Conservation (phyloP, 148 eudicot genomes). For the Rhododendron williamsianum region DNA sequence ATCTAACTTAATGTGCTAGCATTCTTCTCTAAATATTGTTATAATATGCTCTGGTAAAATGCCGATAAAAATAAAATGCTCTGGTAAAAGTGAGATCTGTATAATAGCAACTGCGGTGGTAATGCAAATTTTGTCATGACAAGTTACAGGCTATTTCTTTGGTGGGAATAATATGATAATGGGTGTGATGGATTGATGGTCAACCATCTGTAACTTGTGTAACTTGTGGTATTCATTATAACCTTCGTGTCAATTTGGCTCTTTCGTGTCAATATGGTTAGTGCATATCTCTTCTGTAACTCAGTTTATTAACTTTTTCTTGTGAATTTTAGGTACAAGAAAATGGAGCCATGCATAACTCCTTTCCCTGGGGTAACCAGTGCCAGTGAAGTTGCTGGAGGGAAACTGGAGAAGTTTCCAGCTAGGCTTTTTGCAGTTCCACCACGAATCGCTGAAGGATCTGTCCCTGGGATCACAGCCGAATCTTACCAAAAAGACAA, state of each 20-base stretch:
- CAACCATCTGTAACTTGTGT: background rate
- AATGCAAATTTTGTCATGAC: background rate
- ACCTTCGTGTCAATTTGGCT: background rate
- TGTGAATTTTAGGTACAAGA: slow-evolving; percentile 21
- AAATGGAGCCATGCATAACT: slow-evolving; percentile 28
- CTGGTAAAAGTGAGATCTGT: background rate
- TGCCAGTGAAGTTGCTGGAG: slow-evolving; percentile 9
- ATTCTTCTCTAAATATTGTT: background rate
- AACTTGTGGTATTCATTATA: background rate
- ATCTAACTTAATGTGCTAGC: background rate
- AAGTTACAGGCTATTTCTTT: background rate
- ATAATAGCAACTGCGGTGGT: background rate
- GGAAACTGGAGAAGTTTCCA: slow-evolving; percentile 30
- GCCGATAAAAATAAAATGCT: too few species aligned
- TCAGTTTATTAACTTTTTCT: background rate
- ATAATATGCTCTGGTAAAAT: background rate
- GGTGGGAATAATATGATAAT: background rate
- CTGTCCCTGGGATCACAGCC: slow-evolving; percentile 28
- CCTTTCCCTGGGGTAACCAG: slow-evolving; percentile 13
- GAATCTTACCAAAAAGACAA: slow-evolving; percentile 31
- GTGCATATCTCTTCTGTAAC: background rate
- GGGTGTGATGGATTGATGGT: background rate
- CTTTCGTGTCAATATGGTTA: background rate
- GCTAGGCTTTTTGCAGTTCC: slow-evolving; percentile 30
- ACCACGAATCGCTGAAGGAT: slow-evolving; percentile 29